Conservation (phyloP, 169 alveolate genomes). For the Amoebophrya sp. region DNA sequence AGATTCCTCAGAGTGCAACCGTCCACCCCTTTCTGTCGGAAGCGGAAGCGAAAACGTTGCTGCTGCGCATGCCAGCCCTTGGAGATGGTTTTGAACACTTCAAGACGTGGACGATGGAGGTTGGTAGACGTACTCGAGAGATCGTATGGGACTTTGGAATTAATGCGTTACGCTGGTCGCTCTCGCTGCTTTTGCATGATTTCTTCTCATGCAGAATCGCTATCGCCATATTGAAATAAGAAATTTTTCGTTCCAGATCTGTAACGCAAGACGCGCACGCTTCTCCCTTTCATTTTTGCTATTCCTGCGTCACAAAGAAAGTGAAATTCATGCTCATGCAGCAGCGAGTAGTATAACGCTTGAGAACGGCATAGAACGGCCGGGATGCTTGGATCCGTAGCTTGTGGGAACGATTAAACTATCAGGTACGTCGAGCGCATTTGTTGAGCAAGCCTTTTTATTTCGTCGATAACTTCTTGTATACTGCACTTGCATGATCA, state of each 20-base stretch:
- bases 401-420: not conserved
- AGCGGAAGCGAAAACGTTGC: not conserved
- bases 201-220: too few species aligned
- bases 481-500: not conserved
- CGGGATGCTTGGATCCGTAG: not conserved
- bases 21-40: not conserved
- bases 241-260: too few species aligned
- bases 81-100: not conserved
- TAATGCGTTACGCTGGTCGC: too few species aligned
- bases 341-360: too few species aligned
- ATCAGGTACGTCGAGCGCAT: not conserved
- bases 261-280: too few species aligned
- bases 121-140: not conserved
- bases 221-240: too few species aligned
- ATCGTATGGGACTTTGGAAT: too few species aligned
- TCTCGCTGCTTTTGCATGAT: too few species aligned
- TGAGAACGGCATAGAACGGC: too few species aligned
- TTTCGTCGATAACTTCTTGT: not conserved
- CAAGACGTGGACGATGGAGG: not conserved
- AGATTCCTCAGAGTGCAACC: not conserved
- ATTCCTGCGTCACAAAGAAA: too few species aligned
- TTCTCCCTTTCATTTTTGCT: too few species aligned
- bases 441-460: not conserved
- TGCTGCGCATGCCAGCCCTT: not conserved
- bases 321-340: too few species aligned